These are phyloP conservation scores for Elsinoe fawcettii DNA, from an alignment of 2,329 filamentous ascomycete species.

Conservation along the genomic window DNA sequence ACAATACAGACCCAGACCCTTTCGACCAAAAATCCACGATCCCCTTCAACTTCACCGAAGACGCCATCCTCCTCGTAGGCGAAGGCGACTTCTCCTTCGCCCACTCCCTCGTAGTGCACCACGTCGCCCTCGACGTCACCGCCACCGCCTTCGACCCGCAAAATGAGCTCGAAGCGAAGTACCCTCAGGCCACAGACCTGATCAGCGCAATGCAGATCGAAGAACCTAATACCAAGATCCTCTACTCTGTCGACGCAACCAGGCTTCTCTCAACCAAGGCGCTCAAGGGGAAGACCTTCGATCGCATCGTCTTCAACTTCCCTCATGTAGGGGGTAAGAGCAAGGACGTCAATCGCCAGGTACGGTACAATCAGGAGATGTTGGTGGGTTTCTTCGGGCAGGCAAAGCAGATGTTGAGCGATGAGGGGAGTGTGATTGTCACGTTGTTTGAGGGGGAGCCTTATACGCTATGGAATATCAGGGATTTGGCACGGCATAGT, in stretches of 20 bases:
- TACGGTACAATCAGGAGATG: slow-evolving; percentile 79
- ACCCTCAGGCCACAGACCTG: slow-evolving; percentile 56
- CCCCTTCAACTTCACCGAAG: slow-evolving; percentile 54
- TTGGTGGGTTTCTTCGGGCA: slow-evolving; percentile 60
- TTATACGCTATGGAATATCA: slow-evolving; percentile 92
- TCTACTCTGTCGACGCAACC: slow-evolving; percentile 61
- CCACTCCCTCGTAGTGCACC: slow-evolving; percentile 55
- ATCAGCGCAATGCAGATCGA: slow-evolving; percentile 46
- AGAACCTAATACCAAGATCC: slow-evolving; percentile 36
- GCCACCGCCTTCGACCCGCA: slow-evolving; percentile 61
- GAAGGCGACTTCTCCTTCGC: slow-evolving; percentile 77
- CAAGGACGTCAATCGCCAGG: slow-evolving; percentile 90
- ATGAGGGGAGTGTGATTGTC: slow-evolving; percentile 59
- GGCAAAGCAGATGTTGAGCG: slow-evolving; percentile 46
- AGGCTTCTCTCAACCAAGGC: slow-evolving; percentile 45
- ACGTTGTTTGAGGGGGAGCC: slow-evolving; percentile 90
- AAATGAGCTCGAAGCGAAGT: slow-evolving; percentile 56
- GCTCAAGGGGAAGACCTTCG: slow-evolving; percentile 48
- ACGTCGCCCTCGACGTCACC: slow-evolving; percentile 58
- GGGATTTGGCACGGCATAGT: slow-evolving; percentile 72
- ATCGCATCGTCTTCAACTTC: slow-evolving; percentile 90
- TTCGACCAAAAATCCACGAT: slow-evolving; percentile 38
- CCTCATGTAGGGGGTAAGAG: slow-evolving; percentile 88
- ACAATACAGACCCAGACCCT: slow-evolving; percentile 31
- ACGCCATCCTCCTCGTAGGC: slow-evolving; percentile 67